These are phyloP conservation scores for Drechmeria coniospora DNA, from an alignment of 2,329 filamentous ascomycete species.

Conservation along the genomic window DNA sequence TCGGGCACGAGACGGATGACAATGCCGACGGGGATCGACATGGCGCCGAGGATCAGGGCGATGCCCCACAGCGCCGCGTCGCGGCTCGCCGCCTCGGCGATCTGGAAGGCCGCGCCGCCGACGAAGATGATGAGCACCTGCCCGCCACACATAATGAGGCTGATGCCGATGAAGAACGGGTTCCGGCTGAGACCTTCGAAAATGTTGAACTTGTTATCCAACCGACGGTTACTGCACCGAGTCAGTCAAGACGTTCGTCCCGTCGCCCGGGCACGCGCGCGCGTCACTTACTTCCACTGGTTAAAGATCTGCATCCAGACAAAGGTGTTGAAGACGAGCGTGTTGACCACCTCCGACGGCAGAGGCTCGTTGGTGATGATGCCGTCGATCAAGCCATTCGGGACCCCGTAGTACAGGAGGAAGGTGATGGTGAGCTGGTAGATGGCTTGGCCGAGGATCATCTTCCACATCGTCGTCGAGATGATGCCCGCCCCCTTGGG, in stretches of 20 bases:
- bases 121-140: conserved; percentile 85
- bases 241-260: conserved; percentile 5
- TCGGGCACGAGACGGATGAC: conserved; percentile 75
- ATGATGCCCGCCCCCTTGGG: conserved; percentile 47
- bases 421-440: conserved; percentile 76
- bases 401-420: conserved; percentile 63
- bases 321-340: conserved; percentile 92
- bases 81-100: conserved; percentile 29
- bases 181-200: conserved; percentile 79
- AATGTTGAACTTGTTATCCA: conserved; percentile 92
- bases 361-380: conserved; percentile 34
- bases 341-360: conserved; percentile 40
- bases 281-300: conserved; percentile 64
- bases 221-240: conserved; percentile 55
- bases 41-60: conserved; percentile 64
- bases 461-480: conserved; percentile 95
- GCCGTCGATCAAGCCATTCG: conserved; percentile 16
- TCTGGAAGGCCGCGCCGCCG: conserved; percentile 67
- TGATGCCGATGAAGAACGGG: conserved; percentile 79
- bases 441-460: conserved; percentile 86
- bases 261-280: not conserved
- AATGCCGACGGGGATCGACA: conserved; percentile 76
- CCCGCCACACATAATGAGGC: conserved; percentile 71
- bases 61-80: conserved; percentile 73
- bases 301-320: conserved; percentile 99